These are phyloP conservation scores for Cyberlindnera amylophila DNA, from an alignment of 805 yeast species.

Conservation along the genomic window DNA sequence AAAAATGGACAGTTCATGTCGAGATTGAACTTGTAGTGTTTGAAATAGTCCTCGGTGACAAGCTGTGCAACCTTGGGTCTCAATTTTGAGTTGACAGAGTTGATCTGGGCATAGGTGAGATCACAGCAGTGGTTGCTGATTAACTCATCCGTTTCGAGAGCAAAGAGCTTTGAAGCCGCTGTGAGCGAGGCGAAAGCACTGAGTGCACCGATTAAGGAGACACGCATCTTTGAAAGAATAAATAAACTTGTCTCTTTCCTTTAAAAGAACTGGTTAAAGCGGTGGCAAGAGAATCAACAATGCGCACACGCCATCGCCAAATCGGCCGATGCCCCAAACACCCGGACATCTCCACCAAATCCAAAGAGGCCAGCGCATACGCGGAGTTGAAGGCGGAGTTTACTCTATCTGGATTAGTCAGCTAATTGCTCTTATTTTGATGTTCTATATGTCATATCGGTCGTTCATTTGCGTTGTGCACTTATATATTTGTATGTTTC, in stretches of 20 bases:
- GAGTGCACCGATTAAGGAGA: neutral
- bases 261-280: no score
- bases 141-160: constrained; percentile 15
- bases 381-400: no score
- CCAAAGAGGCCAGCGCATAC: neutral
- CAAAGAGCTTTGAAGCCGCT: constrained; percentile 16
- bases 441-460: neutral
- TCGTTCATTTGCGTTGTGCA: neutral
- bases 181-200: neutral
- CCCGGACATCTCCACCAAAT: neutral
- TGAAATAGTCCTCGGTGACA: constrained; percentile 75
- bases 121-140: constrained; percentile 33
- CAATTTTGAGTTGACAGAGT: constrained; percentile 47
- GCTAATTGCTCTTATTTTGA: no score
- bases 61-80: constrained; percentile 55
- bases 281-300: no score
- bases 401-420: no score
- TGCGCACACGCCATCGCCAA: neutral
- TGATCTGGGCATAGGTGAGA: constrained; percentile 43
- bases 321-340: neutral
- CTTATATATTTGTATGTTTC: neutral
- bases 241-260: no score
- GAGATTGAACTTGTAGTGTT: constrained; percentile 65
- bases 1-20: constrained; percentile 82
- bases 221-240: constrained; percentile 1